These are phyloP conservation scores for Agaricus bisporus DNA, from an alignment of 768 basidiomycete species.

Conservation along the genomic window DNA sequence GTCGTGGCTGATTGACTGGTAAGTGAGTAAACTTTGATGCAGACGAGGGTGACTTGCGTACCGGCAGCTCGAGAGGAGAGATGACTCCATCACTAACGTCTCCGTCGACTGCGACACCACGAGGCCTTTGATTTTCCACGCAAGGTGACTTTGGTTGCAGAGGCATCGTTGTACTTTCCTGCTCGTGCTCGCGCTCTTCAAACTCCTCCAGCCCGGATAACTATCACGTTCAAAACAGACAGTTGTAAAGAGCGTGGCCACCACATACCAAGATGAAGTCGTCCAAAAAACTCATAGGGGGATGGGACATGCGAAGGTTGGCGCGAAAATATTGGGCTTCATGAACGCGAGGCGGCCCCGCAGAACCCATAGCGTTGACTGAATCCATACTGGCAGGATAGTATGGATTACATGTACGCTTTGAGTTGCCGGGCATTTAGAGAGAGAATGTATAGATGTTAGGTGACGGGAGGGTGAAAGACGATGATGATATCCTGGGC, in stretches of 20 bases:
- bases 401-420: background rate
- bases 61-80: conserved; percentile 5
- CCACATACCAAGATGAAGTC: conserved; percentile 1
- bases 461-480: background rate
- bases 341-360: background rate
- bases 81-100: background rate
- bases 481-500: background rate
- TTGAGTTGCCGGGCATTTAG: background rate
- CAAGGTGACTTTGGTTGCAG: no score
- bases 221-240: background rate
- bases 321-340: background rate
- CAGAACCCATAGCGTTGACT: background rate
- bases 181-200: background rate
- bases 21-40: background rate
- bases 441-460: background rate
- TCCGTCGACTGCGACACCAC: background rate
- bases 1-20: background rate
- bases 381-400: background rate
- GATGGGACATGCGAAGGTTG: background rate
- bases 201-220: background rate
- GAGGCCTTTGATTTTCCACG: background rate
- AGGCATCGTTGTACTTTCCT: no score
- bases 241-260: background rate
- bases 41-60: background rate
- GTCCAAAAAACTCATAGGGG: background rate